Evolutionary conservation across 2,329 filamentous ascomycete genomes (phyloP).

Genomic region (Diaporthe sp.): DNA sequence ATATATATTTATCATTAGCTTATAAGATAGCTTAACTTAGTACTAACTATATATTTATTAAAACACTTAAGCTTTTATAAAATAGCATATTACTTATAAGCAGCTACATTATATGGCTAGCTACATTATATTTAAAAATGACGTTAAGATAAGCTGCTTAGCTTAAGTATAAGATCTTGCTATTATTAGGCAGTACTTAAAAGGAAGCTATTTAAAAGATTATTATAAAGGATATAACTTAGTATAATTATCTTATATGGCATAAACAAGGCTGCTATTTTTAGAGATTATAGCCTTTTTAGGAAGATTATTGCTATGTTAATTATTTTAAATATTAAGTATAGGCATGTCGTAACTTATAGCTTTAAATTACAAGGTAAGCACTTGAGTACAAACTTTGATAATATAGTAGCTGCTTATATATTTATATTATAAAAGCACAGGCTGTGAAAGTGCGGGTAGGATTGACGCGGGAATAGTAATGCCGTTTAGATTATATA

Average conservation of each 20-base stretch:
- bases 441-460: not conserved
- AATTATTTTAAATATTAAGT: not conserved
- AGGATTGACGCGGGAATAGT: rapidly evolving
- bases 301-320: not conserved
- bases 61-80: too few relatives aligned
- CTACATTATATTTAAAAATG: too few relatives aligned
- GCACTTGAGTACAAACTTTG: too few relatives aligned
- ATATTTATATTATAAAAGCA: not conserved
- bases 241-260: not conserved
- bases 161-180: too few relatives aligned
- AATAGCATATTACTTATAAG: too few relatives aligned
- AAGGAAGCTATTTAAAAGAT: not conserved
- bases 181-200: not conserved
- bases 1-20: too few relatives aligned
- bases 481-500: not conserved
- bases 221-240: not conserved
- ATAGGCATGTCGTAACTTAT: not conserved
- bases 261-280: not conserved
- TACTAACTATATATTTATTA: not conserved
- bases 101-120: too few relatives aligned
- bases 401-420: too few relatives aligned
- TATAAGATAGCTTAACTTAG: too few relatives aligned
- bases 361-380: too few relatives aligned
- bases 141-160: too few relatives aligned
- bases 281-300: not conserved